Percentiles rank a stretch among this genome's conserved stretches.
Evolutionary conservation across 2,329 filamentous ascomycete genomes (phyloP).

Genomic region (Daldinia sp.): DNA sequence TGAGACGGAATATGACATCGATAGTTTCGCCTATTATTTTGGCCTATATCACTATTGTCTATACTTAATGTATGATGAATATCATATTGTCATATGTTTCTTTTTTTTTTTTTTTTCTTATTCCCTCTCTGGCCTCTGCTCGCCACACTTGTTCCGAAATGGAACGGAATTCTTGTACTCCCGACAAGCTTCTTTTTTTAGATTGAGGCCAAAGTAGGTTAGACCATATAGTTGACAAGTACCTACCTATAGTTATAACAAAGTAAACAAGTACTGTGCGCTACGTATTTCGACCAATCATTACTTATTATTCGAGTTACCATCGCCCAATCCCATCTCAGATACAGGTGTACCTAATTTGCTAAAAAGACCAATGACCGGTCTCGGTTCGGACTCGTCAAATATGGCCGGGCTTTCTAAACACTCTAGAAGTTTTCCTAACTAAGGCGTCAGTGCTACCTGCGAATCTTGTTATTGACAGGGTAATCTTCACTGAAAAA

Average conservation of each 20-base stretch:
- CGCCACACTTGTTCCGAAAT: slow-evolving; percentile 9
- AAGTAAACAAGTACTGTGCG: not conserved
- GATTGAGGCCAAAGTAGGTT: slow-evolving; percentile 18
- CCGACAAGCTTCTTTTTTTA: slow-evolving; percentile 31
- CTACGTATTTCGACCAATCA: slow-evolving; percentile 25
- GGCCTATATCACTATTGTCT: not conserved
- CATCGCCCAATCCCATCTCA: slow-evolving; percentile 6
- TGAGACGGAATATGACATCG: slow-evolving; percentile 7
- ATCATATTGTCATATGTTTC: slow-evolving; percentile 1
- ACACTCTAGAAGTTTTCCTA: slow-evolving; percentile 34
- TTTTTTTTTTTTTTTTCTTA: slow-evolving; percentile 7
- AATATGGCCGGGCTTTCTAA: slow-evolving; percentile 1
- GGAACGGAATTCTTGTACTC: slow-evolving; percentile 17
- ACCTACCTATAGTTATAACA: too few relatives aligned
- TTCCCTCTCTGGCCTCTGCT: not conserved
- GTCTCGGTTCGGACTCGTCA: not conserved
- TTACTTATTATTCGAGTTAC: slow-evolving; percentile 1
- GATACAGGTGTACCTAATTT: slow-evolving; percentile 24
- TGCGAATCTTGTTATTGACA: not conserved
- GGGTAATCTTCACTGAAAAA: not conserved
- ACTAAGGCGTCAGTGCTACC: slow-evolving; percentile 18
- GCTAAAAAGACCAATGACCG: slow-evolving; percentile 18
- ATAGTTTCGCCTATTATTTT: slow-evolving; percentile 2
- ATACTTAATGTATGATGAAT: not conserved
- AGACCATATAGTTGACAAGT: not conserved